These are phyloP conservation scores for Rhodotorula babjevae DNA, from an alignment of 768 basidiomycete species.

Conservation along the genomic window DNA sequence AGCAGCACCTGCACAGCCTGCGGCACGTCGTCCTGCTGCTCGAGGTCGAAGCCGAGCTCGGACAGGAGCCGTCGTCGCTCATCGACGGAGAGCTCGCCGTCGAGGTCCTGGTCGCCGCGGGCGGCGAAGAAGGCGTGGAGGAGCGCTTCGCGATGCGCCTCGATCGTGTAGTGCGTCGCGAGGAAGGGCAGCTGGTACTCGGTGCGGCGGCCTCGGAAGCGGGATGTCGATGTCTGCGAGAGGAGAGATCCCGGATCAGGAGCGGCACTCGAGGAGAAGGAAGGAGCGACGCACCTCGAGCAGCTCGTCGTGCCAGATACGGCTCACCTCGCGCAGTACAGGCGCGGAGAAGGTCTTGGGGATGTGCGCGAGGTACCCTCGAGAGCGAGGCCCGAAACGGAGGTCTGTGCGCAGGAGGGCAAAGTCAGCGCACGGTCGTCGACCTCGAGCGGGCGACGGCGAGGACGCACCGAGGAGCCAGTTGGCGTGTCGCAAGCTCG, in stretches of 20 bases:
- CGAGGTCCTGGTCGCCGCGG: slow-evolving; percentile 5
- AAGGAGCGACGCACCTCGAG: not conserved
- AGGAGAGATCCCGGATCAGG: too few relatives aligned
- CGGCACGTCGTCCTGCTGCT: rapidly evolving
- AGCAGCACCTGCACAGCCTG: not conserved
- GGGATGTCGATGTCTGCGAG: slow-evolving; percentile 48
- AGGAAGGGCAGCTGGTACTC: slow-evolving; percentile 35
- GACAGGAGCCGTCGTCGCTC: slow-evolving; percentile 21
- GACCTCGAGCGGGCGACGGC: not conserved
- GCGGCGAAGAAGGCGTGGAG: slow-evolving; percentile 28
- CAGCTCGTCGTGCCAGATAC: slow-evolving; percentile 45
- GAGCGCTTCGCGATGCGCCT: slow-evolving; percentile 36
- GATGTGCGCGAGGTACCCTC: slow-evolving; percentile 51
- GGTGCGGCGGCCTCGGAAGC: slow-evolving; percentile 22
- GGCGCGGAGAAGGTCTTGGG: slow-evolving; percentile 49
- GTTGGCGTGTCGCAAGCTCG: slow-evolving; percentile 48
- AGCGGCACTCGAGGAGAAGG: not conserved
- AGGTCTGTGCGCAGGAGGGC: slow-evolving; percentile 36
- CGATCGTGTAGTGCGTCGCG: slow-evolving; percentile 37
- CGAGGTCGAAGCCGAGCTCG: slow-evolving; percentile 8
- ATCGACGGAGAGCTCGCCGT: slow-evolving; percentile 14
- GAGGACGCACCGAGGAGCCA: slow-evolving; percentile 42
- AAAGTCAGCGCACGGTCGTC: not conserved
- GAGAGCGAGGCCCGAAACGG: slow-evolving; percentile 49
- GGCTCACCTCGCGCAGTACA: slow-evolving; percentile 47